These are phyloP conservation scores for Graphilbum sp. DNA, from an alignment of 2,329 filamentous ascomycete species.

Conservation along the genomic window DNA sequence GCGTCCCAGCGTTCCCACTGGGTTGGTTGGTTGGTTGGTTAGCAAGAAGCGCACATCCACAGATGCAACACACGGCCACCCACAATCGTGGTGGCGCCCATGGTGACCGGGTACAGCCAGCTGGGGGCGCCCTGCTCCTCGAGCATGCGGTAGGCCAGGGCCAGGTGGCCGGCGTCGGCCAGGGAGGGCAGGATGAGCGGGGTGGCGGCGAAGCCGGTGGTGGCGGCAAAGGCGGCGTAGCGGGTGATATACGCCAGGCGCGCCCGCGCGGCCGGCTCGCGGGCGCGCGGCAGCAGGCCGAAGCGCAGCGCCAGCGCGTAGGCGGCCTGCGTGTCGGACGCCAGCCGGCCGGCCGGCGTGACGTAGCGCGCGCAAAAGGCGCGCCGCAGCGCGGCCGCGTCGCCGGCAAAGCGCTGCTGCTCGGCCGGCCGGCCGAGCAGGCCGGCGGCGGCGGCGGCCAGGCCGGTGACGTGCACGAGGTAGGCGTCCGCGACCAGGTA, in stretches of 20 bases:
- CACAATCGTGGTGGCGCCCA: constrained; percentile 22
- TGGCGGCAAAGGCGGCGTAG: constrained; percentile 4
- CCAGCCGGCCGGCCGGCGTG: constrained; percentile 5
- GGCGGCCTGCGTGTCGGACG: constrained; percentile 13
- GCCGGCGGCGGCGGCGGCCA: constrained; percentile 11
- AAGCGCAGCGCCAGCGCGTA: constrained; percentile 13
- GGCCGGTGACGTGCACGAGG: constrained; percentile 16
- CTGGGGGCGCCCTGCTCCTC: constrained; percentile 15
- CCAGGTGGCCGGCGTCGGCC: neutral
- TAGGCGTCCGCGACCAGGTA: constrained; percentile 21
- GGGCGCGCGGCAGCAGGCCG: constrained; percentile 3
- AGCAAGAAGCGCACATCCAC: too few species aligned
- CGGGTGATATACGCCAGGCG: neutral
- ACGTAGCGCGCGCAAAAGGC: constrained; percentile 11
- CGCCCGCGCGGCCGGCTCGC: neutral
- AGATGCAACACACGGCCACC: too few species aligned
- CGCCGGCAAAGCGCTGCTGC: constrained; percentile 9
- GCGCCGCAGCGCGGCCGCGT: constrained; percentile 12
- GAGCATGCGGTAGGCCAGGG: constrained; percentile 17
- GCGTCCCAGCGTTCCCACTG: constrained; percentile 26
- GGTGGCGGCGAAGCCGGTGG: constrained; percentile 12
- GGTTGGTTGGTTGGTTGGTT: too few species aligned
- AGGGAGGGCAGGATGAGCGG: constrained; percentile 8
- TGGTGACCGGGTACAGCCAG: constrained; percentile 22
- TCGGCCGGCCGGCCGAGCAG: constrained; percentile 10